Evolutionary conservation across 2,329 filamentous ascomycete species (phyloP).

Genomic region (Sclerotinia subarctica): DNA sequence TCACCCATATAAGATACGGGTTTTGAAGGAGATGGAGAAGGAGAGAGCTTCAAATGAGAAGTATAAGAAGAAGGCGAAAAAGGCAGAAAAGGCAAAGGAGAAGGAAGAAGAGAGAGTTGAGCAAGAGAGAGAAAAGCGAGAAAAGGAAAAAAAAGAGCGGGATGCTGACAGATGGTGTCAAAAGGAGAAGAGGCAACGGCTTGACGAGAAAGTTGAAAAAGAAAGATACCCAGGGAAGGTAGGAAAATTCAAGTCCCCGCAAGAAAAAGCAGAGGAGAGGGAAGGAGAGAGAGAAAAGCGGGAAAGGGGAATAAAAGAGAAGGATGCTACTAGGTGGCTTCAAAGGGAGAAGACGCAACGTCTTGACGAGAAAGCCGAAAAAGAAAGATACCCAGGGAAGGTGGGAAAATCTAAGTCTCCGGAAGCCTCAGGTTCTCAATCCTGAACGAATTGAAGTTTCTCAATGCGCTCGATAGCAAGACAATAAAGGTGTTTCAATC

Average conservation of each 20-base stretch:
- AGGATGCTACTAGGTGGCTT: not conserved
- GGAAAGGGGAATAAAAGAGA: not conserved
- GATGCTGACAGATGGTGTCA: not conserved
- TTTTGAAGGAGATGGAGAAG: not conserved
- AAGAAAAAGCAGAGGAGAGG: too few species aligned
- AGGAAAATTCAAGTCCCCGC: not conserved
- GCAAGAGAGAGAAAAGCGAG: not conserved
- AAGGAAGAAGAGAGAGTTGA: not conserved
- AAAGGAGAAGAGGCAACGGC: not conserved
- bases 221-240: not conserved
- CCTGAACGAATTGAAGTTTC: not conserved
- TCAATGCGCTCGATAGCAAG: not conserved
- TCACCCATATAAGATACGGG: not conserved
- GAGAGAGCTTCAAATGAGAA: not conserved
- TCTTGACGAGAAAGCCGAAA: not conserved
- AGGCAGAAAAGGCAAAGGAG: not conserved
- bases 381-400: not conserved
- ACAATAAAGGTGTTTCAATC: not conserved
- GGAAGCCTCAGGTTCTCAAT: not conserved
- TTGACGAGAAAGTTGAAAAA: not conserved
- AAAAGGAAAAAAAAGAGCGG: not conserved
- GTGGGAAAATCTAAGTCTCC: not conserved
- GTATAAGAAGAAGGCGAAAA: not conserved
- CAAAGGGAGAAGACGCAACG: not conserved
- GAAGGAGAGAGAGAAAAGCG: not conserved